phyloP scores from a whole-genome alignment of 2,329 filamentous ascomycete species.

The Arthrobotrys megalospora region DNA sequence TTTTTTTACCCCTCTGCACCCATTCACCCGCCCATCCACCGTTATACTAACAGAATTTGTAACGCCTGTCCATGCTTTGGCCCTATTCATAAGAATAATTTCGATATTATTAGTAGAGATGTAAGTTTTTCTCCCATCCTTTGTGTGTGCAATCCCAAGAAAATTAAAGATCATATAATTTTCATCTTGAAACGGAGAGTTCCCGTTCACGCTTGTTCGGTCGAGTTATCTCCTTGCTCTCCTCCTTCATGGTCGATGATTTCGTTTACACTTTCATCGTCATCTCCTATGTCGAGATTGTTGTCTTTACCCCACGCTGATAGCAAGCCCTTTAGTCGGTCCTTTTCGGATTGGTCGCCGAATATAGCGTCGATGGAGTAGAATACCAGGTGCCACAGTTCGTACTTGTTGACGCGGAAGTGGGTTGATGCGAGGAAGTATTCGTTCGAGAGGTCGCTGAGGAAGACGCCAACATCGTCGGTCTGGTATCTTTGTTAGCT shows the following conservation, averaged over 20 bases:
- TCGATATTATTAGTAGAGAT: conserved; percentile 50
- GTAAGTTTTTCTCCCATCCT: conserved; percentile 32
- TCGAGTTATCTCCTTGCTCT: conserved; percentile 4
- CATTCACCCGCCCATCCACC: conserved; percentile 5
- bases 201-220: conserved; percentile 8
- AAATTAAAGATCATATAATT: conserved; percentile 3
- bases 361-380: conserved; percentile 78
- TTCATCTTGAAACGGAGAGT: background rate
- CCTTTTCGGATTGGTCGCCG: conserved; percentile 75
- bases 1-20: conserved; percentile 10
- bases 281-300: conserved; percentile 36
- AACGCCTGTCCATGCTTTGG: conserved; percentile 61
- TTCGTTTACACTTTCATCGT: conserved; percentile 58
- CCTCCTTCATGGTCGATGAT: conserved; percentile 38
- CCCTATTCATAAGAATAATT: conserved; percentile 45
- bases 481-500: conserved; percentile 72
- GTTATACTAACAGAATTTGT: conserved; percentile 31
- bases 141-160: conserved; percentile 1
- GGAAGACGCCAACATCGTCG: conserved; percentile 86
- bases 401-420: conserved; percentile 73
- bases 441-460: conserved; percentile 82
- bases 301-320: conserved; percentile 66
- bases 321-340: conserved; percentile 72
- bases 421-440: conserved; percentile 80
- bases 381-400: conserved; percentile 73